Base-by-base conservation (phyloP, 2,329 filamentous ascomycete genomes). In the Hawksworthiomyces lignivorus region DNA sequence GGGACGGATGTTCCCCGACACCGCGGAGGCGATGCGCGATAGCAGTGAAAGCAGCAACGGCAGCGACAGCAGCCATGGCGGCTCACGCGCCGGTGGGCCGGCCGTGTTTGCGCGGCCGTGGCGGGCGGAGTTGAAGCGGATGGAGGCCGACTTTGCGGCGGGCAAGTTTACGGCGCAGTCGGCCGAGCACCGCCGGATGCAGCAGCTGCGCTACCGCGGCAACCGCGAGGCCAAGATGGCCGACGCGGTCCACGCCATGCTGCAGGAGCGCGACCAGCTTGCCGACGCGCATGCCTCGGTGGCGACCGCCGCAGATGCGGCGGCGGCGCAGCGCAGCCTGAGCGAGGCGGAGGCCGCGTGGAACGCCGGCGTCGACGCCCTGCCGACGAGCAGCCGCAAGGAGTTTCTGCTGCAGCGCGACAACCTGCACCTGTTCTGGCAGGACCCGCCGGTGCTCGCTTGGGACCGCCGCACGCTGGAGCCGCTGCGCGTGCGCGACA, bases 391-490 rank as follows among this genome's bases (percentile, higher is more conserved):
- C 35, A 53, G 50, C 41, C 38, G 40, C 11, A 33, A 50, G 5
- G 48, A 48, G 4, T 41, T 48, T 3, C 9, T 49, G 17, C 56
- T 62, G 22, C 52, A 62, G 36, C 63, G 67, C 22, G 79, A 84
- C 52, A 77, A 80, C 53, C 57, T 69, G 33, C 72, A 75, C 48
- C 50, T 72, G 14, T 67, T 72, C 52, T 57, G 62, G 37, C 65
- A 71, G 58, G 52, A 67, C 0, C 65, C 70, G 2, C 73, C 77
- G 0, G 52, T 70, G 1, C 59, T 90, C 4, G 53, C 68, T 20
- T 89, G 81, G 77, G 87, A 94, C 58, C 70, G 73, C 2, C 78
- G 88, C 14, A 62, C 67, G 2, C 79, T 77, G 53, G 86, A 94
- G 53, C 84, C 87, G 0, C 65, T 95, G 14, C 59, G 65, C 19